A percentile compares a stretch with the other conserved stretches of the same genome.
Conservation (phyloP, 2,329 filamentous ascomycete genomes). For the Fusarium coffeatum region DNA sequence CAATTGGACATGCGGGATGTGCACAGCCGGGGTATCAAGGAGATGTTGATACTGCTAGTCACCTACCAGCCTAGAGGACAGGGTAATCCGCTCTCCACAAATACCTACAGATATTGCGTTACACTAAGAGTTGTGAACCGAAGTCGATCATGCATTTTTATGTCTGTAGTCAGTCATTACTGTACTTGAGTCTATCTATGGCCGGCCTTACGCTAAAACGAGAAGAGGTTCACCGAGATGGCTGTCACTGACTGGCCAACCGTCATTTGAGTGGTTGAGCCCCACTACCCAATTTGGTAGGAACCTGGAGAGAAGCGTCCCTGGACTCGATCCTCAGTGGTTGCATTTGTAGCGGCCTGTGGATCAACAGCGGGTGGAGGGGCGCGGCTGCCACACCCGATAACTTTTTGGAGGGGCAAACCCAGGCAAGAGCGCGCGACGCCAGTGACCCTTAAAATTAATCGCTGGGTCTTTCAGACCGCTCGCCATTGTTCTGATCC, state of each 20-base stretch:
- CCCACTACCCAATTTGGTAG: slow-evolving; percentile 38
- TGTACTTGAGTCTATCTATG: background rate
- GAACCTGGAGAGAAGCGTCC: slow-evolving; percentile 22
- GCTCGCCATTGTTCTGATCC: slow-evolving; percentile 16
- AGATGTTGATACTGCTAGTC: background rate
- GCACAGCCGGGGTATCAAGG: background rate
- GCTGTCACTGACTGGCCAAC: slow-evolving; percentile 35
- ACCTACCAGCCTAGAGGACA: background rate
- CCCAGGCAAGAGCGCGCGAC: slow-evolving; percentile 27
- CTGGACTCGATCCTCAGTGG: slow-evolving; percentile 32
- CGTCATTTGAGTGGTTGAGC: slow-evolving; percentile 29
- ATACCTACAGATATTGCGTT: background rate
- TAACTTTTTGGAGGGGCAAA: slow-evolving; percentile 44
- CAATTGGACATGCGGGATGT: background rate
- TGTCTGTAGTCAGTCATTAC: background rate
- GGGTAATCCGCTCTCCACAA: background rate
- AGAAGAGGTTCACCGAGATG: slow-evolving; percentile 45
- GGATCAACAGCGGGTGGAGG: slow-evolving; percentile 36
- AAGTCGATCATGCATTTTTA: slow-evolving; percentile 1
- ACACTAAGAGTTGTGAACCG: background rate
- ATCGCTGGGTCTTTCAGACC: slow-evolving; percentile 34
- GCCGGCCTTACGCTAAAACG: slow-evolving; percentile 16
- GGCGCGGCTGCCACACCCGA: slow-evolving; percentile 37
- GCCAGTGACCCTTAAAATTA: slow-evolving; percentile 45
- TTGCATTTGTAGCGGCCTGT: slow-evolving; percentile 32